Conservation (phyloP, 495 filamentous ascomycete species). For the Lophiotrema nucula region DNA sequence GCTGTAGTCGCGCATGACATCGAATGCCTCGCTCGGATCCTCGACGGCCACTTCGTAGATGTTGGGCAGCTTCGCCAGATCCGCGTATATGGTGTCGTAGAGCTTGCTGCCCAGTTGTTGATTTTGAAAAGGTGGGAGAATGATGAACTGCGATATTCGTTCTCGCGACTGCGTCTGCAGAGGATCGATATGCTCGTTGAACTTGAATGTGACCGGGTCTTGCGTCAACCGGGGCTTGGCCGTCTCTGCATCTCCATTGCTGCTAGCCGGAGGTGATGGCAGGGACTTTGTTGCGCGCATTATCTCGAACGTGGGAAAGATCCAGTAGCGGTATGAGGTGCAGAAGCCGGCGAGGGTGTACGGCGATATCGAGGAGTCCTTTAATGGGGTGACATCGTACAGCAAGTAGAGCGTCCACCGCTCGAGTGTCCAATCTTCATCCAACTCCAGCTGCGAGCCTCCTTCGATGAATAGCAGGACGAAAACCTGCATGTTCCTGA, state of each 20-base stretch:
- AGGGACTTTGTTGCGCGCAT: slow-evolving; percentile 33
- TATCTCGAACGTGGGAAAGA: slow-evolving; percentile 47
- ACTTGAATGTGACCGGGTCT: slow-evolving; percentile 17
- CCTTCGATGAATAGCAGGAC: slow-evolving; percentile 91
- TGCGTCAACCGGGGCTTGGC: slow-evolving; percentile 2
- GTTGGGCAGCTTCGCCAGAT: slow-evolving; percentile 59
- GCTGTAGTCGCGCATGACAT: slow-evolving; percentile 79
- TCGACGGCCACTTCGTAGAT: slow-evolving; percentile 88
- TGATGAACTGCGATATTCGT: slow-evolving; percentile 89
- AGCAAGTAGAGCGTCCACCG: slow-evolving; percentile 88
- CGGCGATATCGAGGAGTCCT: slow-evolving; percentile 45
- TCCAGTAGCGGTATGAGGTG: slow-evolving; percentile 83
- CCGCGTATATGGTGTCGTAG: slow-evolving; percentile 71
- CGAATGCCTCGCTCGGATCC: slow-evolving; percentile 93
- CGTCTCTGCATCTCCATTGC: slow-evolving; percentile 7
- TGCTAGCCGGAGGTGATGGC: slow-evolving; percentile 43
- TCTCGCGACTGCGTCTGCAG: slow-evolving; percentile 62
- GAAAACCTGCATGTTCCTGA: slow-evolving; percentile 77
- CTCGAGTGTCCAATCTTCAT: slow-evolving; percentile 71
- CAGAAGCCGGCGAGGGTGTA: slow-evolving; percentile 83
- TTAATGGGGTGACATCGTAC: slow-evolving; percentile 32
- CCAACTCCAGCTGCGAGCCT: slow-evolving; percentile 66
- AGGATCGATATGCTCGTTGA: slow-evolving; percentile 11
- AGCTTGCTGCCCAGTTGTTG: slow-evolving; percentile 76
- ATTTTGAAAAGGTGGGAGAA: slow-evolving; percentile 83